Percentiles rank a stretch among this genome's conserved stretches.
Evolutionary conservation across 129 eudicot species (phyloP).

Genomic region (Flaveria robusta): DNA sequence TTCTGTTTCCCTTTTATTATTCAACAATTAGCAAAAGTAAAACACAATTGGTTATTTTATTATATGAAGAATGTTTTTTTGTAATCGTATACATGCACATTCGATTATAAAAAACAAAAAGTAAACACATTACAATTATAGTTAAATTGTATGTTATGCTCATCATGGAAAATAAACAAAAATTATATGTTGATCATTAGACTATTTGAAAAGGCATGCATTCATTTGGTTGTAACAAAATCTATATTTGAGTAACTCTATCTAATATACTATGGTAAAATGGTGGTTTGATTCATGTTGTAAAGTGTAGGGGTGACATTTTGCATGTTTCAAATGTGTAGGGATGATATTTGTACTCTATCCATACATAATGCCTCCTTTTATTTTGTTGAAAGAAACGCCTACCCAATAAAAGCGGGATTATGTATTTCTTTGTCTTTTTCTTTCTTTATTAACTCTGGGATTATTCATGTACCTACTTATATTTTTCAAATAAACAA

Average conservation of each 20-base stretch:
- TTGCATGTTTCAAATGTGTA: neutral
- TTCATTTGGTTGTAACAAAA: too few relatives aligned
- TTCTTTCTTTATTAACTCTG: constrained; percentile 21
- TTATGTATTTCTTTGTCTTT: constrained; percentile 33
- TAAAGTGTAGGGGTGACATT: neutral
- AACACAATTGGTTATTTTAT: too few relatives aligned
- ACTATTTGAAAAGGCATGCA: too few relatives aligned
- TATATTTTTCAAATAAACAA: neutral
- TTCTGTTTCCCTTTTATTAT: too few relatives aligned
- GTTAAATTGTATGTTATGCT: too few relatives aligned
- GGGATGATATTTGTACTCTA: constrained; percentile 17
- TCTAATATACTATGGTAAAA: neutral
- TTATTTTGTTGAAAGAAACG: constrained; percentile 48
- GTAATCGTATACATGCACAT: too few relatives aligned
- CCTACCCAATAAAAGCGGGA: constrained; percentile 55
- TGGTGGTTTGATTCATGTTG: neutral
- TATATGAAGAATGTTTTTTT: too few relatives aligned
- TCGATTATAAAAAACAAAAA: too few relatives aligned
- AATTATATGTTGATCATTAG: too few relatives aligned
- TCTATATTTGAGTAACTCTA: neutral
- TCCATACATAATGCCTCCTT: constrained; percentile 28
- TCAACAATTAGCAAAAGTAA: too few relatives aligned
- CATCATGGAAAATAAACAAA: too few relatives aligned
- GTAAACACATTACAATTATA: too few relatives aligned
- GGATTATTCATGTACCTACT: constrained; percentile 41